Percentiles rank a stretch among this genome's conserved stretches.
Conservation (phyloP, 108 stramenopile genomes). For the Mediolabrus comicus region DNA sequence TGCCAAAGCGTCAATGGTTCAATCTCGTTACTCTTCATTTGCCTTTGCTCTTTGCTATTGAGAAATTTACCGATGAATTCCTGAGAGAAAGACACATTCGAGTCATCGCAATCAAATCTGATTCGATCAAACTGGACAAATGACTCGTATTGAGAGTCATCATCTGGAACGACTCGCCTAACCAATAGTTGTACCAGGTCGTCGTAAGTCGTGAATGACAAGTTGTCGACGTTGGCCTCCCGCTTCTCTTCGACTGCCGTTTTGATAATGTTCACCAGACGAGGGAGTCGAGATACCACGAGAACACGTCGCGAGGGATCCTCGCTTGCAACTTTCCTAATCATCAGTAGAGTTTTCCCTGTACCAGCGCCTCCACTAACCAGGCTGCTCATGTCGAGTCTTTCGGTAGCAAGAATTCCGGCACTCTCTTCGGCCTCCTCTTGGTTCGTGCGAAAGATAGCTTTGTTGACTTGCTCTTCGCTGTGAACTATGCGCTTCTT, state of each 20-base stretch:
- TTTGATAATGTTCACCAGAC: constrained; percentile 11
- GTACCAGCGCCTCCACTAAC: constrained; percentile 9
- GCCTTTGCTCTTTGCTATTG: constrained; percentile 4
- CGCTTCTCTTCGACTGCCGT: constrained; percentile 5
- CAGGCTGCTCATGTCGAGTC: constrained; percentile 8
- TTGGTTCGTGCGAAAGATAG: neutral
- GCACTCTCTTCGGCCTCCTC: constrained; percentile 5
- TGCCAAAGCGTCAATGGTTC: constrained; percentile 12
- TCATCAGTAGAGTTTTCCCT: constrained; percentile 5
- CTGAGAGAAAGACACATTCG: neutral
- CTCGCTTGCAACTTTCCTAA: constrained; percentile 1
- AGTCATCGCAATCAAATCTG: constrained; percentile 9
- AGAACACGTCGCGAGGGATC: neutral
- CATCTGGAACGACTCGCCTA: constrained; percentile 11
- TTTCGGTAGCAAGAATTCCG: constrained; percentile 2
- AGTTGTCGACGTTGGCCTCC: neutral
- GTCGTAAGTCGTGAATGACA: constrained; percentile 14
- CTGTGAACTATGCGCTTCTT: constrained; percentile 10
- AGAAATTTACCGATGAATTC: constrained; percentile 2
- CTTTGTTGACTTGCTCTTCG: constrained; percentile 5
- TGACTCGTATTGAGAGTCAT: neutral
- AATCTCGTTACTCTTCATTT: neutral
- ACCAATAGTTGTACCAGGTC: constrained; percentile 5
- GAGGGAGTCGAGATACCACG: constrained; percentile 10
- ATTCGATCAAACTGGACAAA: constrained; percentile 7